phyloP scores from a whole-genome alignment of 495 filamentous ascomycete species.

The Letharia lupina region DNA sequence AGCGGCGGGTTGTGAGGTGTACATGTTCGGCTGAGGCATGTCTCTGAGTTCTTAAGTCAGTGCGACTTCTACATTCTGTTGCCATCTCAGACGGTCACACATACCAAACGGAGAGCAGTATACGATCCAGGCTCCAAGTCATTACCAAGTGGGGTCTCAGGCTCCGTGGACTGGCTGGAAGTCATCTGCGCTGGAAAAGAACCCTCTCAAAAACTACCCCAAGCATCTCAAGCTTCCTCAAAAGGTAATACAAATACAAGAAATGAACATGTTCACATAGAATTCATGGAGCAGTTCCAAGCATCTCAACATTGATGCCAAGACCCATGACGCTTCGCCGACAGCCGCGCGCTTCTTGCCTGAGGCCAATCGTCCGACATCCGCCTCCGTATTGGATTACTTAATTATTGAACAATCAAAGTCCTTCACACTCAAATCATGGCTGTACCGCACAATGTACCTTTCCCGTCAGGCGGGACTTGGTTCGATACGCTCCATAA shows the following conservation, averaged over 20 bases:
- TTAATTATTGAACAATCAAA: not conserved
- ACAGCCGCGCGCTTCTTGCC: conserved; percentile 14
- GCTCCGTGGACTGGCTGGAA: conserved; percentile 9
- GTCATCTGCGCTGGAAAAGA: conserved; percentile 11
- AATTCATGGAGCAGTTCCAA: not conserved
- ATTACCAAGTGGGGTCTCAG: not conserved
- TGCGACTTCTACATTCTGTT: too few species aligned
- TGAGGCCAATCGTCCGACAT: not conserved
- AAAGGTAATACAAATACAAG: not conserved
- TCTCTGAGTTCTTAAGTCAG: conserved; percentile 33
- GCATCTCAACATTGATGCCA: not conserved
- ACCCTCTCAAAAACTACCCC: not conserved
- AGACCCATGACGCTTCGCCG: conserved; percentile 5
- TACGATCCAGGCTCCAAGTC: conserved; percentile 38
- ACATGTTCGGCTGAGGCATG: conserved; percentile 57
- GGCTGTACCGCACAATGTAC: conserved; percentile 21
- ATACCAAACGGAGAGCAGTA: conserved; percentile 49
- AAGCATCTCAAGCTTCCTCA: not conserved
- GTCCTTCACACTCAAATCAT: not conserved
- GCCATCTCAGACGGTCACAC: not conserved
- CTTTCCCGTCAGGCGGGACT: conserved; percentile 56
- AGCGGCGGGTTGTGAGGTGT: conserved; percentile 52
- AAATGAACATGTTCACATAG: not conserved
- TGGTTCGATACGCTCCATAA: conserved; percentile 76
- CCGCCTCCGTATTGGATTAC: not conserved